Conservation (phyloP, 768 basidiomycete genomes). For the Termitomyces sp. region DNA sequence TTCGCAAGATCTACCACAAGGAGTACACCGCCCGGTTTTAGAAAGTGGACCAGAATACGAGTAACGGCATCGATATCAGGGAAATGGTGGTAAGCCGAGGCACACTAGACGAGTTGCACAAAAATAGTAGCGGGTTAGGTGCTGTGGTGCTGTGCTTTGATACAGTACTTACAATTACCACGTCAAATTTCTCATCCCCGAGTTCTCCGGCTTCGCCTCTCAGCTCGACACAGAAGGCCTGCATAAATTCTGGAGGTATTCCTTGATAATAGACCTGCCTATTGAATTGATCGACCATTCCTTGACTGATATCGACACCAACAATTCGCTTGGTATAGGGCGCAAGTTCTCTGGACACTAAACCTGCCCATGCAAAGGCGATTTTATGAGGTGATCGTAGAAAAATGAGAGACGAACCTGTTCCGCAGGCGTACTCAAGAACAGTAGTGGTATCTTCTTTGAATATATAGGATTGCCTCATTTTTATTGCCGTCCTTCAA, state of each 20-base stretch:
- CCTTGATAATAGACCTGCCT: slow-evolving; percentile 52
- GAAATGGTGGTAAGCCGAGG: slow-evolving; percentile 66
- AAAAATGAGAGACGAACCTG: slow-evolving; percentile 28
- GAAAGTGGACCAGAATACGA: slow-evolving; percentile 42
- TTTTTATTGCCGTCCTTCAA: slow-evolving; percentile 30
- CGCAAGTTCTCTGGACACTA: slow-evolving; percentile 57
- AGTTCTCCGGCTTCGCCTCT: slow-evolving; percentile 43
- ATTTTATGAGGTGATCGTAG: neutral
- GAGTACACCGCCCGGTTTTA: slow-evolving; percentile 59
- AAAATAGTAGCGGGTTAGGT: neutral
- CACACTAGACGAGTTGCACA: slow-evolving; percentile 39
- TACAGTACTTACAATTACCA: slow-evolving; percentile 51
- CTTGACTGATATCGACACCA: slow-evolving; percentile 74
- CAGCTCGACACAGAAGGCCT: slow-evolving; percentile 48
- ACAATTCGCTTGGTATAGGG: slow-evolving; percentile 57
- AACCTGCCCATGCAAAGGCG: slow-evolving; percentile 36
- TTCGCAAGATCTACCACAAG: slow-evolving; percentile 48
- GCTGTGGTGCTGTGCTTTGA: neutral
- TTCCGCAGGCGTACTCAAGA: slow-evolving; percentile 76
- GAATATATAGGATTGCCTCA: slow-evolving; percentile 41
- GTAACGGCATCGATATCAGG: slow-evolving; percentile 46
- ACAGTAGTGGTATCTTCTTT: slow-evolving; percentile 50
- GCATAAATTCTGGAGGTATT: slow-evolving; percentile 61
- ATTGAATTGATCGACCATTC: slow-evolving; percentile 66
- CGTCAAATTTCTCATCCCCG: slow-evolving; percentile 55